Evolutionary conservation across 495 filamentous ascomycete genomes (phyloP), one percentile per base, ranked within the genome.

Genomic region (Penicillium steckii): DNA sequence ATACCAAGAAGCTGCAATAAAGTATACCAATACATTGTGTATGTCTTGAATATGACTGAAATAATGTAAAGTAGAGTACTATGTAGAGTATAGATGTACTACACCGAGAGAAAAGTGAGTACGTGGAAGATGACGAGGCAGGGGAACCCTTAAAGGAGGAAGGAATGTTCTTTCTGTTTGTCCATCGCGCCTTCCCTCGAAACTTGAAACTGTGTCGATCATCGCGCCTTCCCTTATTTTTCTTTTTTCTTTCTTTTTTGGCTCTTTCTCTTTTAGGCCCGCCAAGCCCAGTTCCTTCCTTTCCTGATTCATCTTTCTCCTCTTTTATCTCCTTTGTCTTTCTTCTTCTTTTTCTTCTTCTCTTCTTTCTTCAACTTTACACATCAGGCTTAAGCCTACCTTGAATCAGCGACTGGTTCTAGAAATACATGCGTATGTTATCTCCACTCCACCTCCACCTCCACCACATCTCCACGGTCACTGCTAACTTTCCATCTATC

Each of bases 361-460:
- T 37, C 24, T 43, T 22, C 12, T 12, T 19, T 33, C 17, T 13
- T 18, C 21, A 41, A 43, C 53, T 51, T 26, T 53, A 54, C 23
- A 19, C 8, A 2, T 15, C 15, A 37, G 33, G 33, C 33, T 37
- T 17, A 7, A 18, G 50, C 50, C 50, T 52, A 38, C 37, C 43
- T 38, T 55, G 54, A 61, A 61, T 61, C 58, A 57, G 46, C 49
- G 50, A 10, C 53, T 65, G 48, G 38, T 58, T 69, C 50, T 52
- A 64, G 62, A 68, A 69, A 74, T 74, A 69, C 66, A 74, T 74
- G 71, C 71, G 71, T 74, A 51, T 62, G 71, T 72, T 8, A 18
- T 30, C 38, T 48, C 25, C 9, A 47, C 24, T 46, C 48, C 35
- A 41, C 25, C 40, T 19, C 22, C 23, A 46, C 45, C 29, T 21